Base-by-base conservation (phyloP, 345 rosid genomes). In the Melastoma malabathricum region DNA sequence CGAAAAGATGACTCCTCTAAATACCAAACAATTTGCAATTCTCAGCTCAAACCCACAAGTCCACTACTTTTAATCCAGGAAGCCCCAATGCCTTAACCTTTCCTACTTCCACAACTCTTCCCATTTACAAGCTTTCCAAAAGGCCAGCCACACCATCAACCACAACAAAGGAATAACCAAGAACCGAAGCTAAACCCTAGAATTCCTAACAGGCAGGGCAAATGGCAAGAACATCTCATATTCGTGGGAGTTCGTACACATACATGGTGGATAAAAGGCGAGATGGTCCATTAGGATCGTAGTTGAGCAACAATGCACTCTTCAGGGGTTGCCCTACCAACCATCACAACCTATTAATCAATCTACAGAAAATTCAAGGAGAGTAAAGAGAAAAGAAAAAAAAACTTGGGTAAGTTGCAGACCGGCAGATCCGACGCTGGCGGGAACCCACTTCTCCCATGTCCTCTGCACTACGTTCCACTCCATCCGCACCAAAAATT, bases 261-360 rank as follows among this genome's bases (percentile, higher is more conserved):
- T 72, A 85, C 97, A 86, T 73, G 34, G 86, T 79, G 48, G 95
- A 89, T 54, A 86, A 62, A 66, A 89, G 50, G 49, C 94, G 88
- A 66, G 90, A 81, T 9, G 95, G 94, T 23, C 68, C 83, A 17
- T 75, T 47, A 1, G 94, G 88, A 17, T 89, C 88, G n/a, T 86
- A 63, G 62, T 83, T 86, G 55, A 86, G 69, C 41, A 89, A 76
- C 61, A 89, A 41, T 55, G 88, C 88, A 50, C 80, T 84, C 74
- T 74, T 81, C 73, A 86, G 64, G 2, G 94, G 90, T 54, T 64
- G 63, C n/a, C 80, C 94, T 81, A 60, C 50, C 56, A 54, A 15
- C 47, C 14, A n/a, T 15, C 43, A 59, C 50, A 58, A 61, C 34
- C 12, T 23, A 16, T 18, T 17, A 44, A 44, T 25, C 10, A 22